These are phyloP conservation scores for Curvularia sp. DNA, from an alignment of 2,329 filamentous ascomycete genomes.

Conservation along the genomic window DNA sequence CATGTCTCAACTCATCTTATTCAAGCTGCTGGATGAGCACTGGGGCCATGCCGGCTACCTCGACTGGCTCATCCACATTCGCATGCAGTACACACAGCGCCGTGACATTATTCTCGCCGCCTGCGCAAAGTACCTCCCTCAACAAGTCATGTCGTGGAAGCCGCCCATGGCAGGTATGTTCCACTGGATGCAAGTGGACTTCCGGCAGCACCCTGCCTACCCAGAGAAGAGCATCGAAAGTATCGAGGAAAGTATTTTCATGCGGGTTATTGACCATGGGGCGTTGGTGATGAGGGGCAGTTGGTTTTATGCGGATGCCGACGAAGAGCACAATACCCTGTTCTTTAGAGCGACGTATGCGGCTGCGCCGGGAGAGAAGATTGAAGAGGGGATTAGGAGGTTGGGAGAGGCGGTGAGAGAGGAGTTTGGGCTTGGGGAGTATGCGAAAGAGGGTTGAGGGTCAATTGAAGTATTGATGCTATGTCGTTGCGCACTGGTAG, in stretches of 20 bases:
- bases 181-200: slow-evolving; percentile 78
- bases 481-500: background rate
- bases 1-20: slow-evolving; percentile 81
- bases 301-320: slow-evolving; percentile 85
- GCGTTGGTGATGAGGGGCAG: slow-evolving; percentile 84
- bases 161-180: slow-evolving; percentile 93
- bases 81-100: slow-evolving; percentile 79
- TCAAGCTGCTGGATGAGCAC: slow-evolving; percentile 88
- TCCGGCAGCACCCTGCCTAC: slow-evolving; percentile 68
- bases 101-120: slow-evolving; percentile 78
- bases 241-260: slow-evolving; percentile 88
- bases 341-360: slow-evolving; percentile 94
- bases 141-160: slow-evolving; percentile 77
- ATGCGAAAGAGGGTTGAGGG: slow-evolving; percentile 10
- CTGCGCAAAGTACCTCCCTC: slow-evolving; percentile 78
- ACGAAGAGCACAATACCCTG: slow-evolving; percentile 65
- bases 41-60: slow-evolving; percentile 95
- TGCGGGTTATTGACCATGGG: slow-evolving; percentile 74
- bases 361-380: slow-evolving; percentile 66
- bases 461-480: background rate
- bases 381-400: slow-evolving; percentile 61
- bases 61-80: slow-evolving; percentile 84
- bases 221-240: slow-evolving; percentile 59
- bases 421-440: slow-evolving; percentile 59
- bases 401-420: slow-evolving; percentile 76